These are phyloP conservation scores for Lentinula guzmanii DNA, from an alignment of 768 basidiomycete genomes.

Conservation along the genomic window DNA sequence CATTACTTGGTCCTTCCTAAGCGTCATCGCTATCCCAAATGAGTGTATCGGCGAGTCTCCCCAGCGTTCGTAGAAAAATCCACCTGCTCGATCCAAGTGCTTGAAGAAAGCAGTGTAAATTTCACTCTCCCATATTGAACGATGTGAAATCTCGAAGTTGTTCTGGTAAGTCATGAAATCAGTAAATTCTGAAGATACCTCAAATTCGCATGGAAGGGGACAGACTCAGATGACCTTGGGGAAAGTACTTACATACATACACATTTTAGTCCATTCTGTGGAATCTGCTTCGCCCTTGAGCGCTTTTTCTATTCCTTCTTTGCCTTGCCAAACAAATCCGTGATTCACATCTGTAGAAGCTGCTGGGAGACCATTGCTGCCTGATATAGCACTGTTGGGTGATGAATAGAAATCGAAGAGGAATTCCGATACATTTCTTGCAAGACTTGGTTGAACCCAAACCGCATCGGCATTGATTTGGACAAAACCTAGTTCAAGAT, in stretches of 20 bases:
- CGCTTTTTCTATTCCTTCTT: conserved; percentile 15
- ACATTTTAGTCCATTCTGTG: conserved; percentile 19
- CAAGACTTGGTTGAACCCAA: conserved; percentile 22
- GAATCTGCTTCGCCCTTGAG: conserved; percentile 18
- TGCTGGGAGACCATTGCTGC: conserved; percentile 1
- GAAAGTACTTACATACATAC: conserved; percentile 23
- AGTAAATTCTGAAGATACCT: neutral
- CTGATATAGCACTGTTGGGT: conserved; percentile 5
- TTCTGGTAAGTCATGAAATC: conserved; percentile 11
- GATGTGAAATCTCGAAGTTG: conserved; percentile 25
- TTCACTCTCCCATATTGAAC: conserved; percentile 20
- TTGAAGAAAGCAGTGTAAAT: conserved; percentile 21
- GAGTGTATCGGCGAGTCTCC: conserved; percentile 23
- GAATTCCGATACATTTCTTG: conserved; percentile 21
- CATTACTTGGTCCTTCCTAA: conserved; percentile 21
- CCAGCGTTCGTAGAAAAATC: conserved; percentile 26
- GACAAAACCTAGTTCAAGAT: conserved; percentile 16
- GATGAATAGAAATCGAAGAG: neutral
- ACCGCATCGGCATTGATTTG: conserved; percentile 19
- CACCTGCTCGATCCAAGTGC: conserved; percentile 18
- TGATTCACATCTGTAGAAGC: conserved; percentile 19
- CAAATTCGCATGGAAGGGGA: neutral
- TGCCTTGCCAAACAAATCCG: conserved; percentile 18
- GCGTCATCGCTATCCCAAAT: conserved; percentile 21
- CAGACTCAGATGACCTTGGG: neutral